Conservation (phyloP, 768 basidiomycete species). For the Panaeolus papilionaceus region DNA sequence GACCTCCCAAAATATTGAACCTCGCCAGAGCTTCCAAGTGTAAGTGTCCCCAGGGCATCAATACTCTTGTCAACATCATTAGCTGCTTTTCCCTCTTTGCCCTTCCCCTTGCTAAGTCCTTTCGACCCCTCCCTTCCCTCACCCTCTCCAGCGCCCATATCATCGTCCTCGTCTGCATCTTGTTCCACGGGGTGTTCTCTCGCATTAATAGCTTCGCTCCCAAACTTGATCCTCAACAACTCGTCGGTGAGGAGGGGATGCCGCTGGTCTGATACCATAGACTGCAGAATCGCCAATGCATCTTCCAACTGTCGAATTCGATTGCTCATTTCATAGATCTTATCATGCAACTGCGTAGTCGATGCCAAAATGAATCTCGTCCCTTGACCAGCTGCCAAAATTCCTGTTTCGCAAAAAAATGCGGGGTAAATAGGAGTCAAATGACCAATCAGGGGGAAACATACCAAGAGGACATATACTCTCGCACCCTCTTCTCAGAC, state of each 20-base stretch:
- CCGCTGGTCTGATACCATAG: constrained; percentile 58
- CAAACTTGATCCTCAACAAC: constrained; percentile 61
- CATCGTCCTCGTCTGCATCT: not conserved
- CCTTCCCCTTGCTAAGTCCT: not conserved
- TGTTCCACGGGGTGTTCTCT: constrained; percentile 25
- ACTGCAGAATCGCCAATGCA: constrained; percentile 65
- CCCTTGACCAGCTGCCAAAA: constrained; percentile 57
- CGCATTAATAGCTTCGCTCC: constrained; percentile 51
- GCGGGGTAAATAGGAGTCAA: not conserved
- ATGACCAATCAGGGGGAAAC: constrained; percentile 17
- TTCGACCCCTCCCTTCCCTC: not conserved
- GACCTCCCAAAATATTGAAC: constrained; percentile 71
- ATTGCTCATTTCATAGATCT: constrained; percentile 71
- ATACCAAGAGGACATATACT: constrained; percentile 68
- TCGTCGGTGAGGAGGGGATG: constrained; percentile 66
- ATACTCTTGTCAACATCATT: constrained; percentile 37
- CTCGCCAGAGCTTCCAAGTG: constrained; percentile 63
- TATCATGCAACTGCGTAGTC: constrained; percentile 67
- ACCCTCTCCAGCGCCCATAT: not conserved
- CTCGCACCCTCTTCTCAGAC: constrained; percentile 62
- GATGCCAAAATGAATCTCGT: constrained; percentile 70
- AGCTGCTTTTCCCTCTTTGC: constrained; percentile 36
- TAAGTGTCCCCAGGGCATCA: constrained; percentile 69
- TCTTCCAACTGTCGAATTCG: constrained; percentile 76
- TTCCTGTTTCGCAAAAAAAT: constrained; percentile 37